Evolutionary conservation across 2,329 filamentous ascomycete species (phyloP), one percentile per base, ranked within the genome.

Genomic region (Fusarium foetens): DNA sequence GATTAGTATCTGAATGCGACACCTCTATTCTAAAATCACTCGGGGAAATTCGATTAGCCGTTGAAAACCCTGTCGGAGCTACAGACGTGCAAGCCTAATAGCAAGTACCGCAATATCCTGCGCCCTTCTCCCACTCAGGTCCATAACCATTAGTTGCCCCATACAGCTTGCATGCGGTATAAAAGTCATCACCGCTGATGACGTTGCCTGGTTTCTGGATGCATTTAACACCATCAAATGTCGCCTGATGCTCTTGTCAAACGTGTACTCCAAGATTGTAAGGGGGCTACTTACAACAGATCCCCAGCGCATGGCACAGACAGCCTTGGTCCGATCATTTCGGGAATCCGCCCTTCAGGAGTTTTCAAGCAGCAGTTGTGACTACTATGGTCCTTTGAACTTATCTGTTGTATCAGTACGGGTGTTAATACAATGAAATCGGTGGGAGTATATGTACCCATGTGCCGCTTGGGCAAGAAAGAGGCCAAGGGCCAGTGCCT

Each of bases 251-350:
- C 12, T 35, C 14, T 21, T 9, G 31, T 52, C 13, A 52, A 23
- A 6, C 13, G 8, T 21, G 11, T 19, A 5, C 8, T 8, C 19
- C 12, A 21, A 12, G 6, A 14, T 3, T 10, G 0, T 7, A 1
- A n/a, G 36, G 0, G 19, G 4, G 31, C 14, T 27, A 52, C 49
- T 52, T 27, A 52, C 49, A 12, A 52, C n/a, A 36, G 31, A 35
- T 17, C 49, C 49, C 33, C 23, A 54, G 19, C 27, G 25, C 19
- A 8, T 21, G 25, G 23, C 49, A 21, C 36, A 54, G 4, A 42
- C 38, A 16, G 10, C 51, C 21, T 42, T 3, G 4, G 51, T 54
- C 51, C 51, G 42, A n/a, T 31, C 51, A 10, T 54, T 41, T 16
- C 3, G 4, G 4, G 51, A 16, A 54, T 12, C 51, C 51, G 42